These are phyloP conservation scores for Penicillium digitatum DNA, from an alignment of 2,329 filamentous ascomycete genomes.

Conservation along the genomic window DNA sequence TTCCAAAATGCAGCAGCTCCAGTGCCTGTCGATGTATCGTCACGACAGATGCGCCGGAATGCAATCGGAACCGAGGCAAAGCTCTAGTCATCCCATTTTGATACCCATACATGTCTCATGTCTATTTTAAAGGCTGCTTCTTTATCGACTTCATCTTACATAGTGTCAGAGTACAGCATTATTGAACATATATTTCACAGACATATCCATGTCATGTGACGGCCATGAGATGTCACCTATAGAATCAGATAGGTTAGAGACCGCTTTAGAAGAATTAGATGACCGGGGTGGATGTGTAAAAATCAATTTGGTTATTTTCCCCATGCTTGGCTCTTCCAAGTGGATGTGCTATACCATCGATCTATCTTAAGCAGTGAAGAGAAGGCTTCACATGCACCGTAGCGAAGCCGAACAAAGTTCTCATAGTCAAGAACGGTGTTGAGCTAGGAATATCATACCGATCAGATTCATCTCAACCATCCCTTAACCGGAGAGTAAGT, in stretches of 20 bases:
- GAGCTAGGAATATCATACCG: not conserved
- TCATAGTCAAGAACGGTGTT: not conserved
- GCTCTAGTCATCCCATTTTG: slow-evolving; percentile 18
- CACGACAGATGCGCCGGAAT: slow-evolving; percentile 36
- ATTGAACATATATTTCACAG: not conserved
- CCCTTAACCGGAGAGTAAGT: not conserved
- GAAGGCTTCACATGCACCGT: not conserved
- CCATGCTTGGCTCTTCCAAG: not conserved
- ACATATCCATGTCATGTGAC: not conserved
- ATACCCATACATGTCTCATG: slow-evolving; percentile 3
- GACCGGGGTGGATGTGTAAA: not conserved
- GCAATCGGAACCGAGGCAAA: slow-evolving; percentile 35
- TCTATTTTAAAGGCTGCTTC: not conserved
- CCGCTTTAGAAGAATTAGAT: not conserved
- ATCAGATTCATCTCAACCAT: not conserved
- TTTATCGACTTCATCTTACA: not conserved
- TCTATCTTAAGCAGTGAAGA: not conserved
- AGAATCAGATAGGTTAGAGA: no score
- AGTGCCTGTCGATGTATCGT: slow-evolving; percentile 30
- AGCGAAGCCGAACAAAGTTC: not conserved
- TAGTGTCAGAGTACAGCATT: not conserved
- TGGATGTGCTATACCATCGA: not conserved
- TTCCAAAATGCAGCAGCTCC: slow-evolving; percentile 48
- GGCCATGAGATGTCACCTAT: not conserved
- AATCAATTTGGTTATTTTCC: not conserved